Percentiles rank a stretch among this genome's conserved stretches.
These are phyloP conservation scores for Didymellaceae sp. DNA, from an alignment of 2,329 filamentous ascomycete species.

Conservation along the genomic window DNA sequence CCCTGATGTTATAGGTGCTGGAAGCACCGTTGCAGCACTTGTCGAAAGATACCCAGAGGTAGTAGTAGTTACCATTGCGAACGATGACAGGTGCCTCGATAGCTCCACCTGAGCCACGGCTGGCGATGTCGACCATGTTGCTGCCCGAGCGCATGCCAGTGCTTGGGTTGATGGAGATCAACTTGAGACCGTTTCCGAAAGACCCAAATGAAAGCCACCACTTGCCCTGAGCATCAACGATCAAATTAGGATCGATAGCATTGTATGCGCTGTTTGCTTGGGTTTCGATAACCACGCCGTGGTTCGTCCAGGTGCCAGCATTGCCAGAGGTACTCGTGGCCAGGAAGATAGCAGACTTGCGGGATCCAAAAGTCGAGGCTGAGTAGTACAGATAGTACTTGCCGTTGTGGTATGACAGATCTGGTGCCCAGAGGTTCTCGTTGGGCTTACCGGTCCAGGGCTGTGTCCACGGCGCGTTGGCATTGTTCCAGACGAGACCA, in stretches of 20 bases:
- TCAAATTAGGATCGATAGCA: constrained; percentile 57
- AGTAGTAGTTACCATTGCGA: constrained; percentile 62
- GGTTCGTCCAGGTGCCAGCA: constrained; percentile 61
- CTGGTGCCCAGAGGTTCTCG: constrained; percentile 16
- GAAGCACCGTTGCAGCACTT: constrained; percentile 65
- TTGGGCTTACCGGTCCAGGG: constrained; percentile 5
- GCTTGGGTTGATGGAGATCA: constrained; percentile 60
- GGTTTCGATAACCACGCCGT: constrained; percentile 57
- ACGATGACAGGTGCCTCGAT: constrained; percentile 63
- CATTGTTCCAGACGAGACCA: constrained; percentile 14
- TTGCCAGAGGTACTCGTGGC: constrained; percentile 57
- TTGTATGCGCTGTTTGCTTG: constrained; percentile 47
- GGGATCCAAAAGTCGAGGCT: constrained; percentile 65
- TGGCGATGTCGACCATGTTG: constrained; percentile 55
- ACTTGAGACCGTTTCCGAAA: constrained; percentile 64
- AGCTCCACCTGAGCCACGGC: constrained; percentile 56
- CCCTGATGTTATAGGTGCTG: constrained; percentile 66
- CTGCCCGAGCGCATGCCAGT: constrained; percentile 25
- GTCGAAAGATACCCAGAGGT: constrained; percentile 66
- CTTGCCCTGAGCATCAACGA: constrained; percentile 46
- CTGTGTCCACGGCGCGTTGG: constrained; percentile 5
- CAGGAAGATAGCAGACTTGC: constrained; percentile 65
- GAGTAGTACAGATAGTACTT: constrained; percentile 68
- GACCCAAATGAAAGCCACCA: constrained; percentile 66
- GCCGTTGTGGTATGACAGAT: constrained; percentile 18